Conservation (phyloP, 306 rosid genomes). For the Cicer chorassanicum region DNA sequence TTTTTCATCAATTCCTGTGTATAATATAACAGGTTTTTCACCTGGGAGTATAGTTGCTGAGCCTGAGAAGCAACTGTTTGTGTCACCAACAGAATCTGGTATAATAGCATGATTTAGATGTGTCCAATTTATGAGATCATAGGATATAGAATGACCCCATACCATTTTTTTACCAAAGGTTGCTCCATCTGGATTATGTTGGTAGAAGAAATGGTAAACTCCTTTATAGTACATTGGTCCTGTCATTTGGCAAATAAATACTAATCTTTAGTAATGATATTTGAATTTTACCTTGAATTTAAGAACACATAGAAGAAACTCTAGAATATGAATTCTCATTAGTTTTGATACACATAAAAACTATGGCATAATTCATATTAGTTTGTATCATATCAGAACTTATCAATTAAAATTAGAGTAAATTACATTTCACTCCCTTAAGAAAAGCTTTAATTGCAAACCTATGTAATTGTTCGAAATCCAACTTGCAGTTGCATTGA, state of each 20-base stretch:
- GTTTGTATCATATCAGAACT: too few species aligned
- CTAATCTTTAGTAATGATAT: too few species aligned
- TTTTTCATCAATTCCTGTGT: slow-evolving; percentile 52
- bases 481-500: too few species aligned
- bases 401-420: too few species aligned
- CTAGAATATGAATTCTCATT: too few species aligned
- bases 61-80: slow-evolving; percentile 63
- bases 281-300: too few species aligned
- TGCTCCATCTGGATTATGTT: slow-evolving; percentile 57
- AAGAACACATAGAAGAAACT: too few species aligned
- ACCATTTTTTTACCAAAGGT: slow-evolving; percentile 51
- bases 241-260: slow-evolving; percentile 1
- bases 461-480: too few species aligned
- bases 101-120: slow-evolving; percentile 15
- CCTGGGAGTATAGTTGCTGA: slow-evolving; percentile 55
- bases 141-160: slow-evolving; percentile 66
- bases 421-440: too few species aligned
- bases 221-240: slow-evolving; percentile 65
- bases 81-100: slow-evolving; percentile 44
- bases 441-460: too few species aligned
- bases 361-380: too few species aligned
- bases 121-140: slow-evolving; percentile 36
- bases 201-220: slow-evolving; percentile 66
- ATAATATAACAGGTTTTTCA: slow-evolving; percentile 49
- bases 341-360: too few species aligned